phyloP scores from a whole-genome alignment of 2,329 filamentous ascomycete species.

The Didymella exigua region DNA sequence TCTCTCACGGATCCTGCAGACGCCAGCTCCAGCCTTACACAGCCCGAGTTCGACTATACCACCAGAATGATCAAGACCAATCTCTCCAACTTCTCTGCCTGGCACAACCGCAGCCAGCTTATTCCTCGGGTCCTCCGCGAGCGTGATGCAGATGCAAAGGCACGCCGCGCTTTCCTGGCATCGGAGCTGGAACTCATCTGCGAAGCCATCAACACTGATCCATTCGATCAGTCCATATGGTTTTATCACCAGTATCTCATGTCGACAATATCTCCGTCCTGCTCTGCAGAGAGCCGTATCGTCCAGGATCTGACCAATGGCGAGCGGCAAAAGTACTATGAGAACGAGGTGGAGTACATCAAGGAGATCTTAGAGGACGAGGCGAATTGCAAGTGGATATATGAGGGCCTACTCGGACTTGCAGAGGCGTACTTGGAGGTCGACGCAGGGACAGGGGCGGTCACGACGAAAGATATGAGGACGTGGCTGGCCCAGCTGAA shows the following conservation, averaged over 20 bases:
- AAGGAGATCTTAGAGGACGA: constrained; percentile 70
- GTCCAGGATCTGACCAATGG: constrained; percentile 65
- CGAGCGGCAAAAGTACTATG: constrained; percentile 70
- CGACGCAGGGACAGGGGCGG: constrained; percentile 46
- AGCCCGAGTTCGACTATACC: constrained; percentile 87
- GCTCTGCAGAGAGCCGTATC: constrained; percentile 62
- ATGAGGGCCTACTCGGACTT: constrained; percentile 82
- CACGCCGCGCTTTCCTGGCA: constrained; percentile 73
- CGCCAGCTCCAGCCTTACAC: constrained; percentile 64
- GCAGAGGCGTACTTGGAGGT: constrained; percentile 65
- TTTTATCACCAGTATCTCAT: constrained; percentile 94
- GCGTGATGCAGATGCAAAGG: constrained; percentile 65
- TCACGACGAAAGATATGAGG: constrained; percentile 54
- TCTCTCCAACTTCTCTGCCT: constrained; percentile 95
- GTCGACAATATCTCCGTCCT: constrained; percentile 62
- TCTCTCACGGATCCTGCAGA: neutral
- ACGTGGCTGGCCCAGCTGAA: constrained; percentile 67
- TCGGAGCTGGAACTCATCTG: constrained; percentile 77
- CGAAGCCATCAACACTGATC: constrained; percentile 82
- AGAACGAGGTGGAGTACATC: constrained; percentile 74
- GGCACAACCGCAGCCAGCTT: constrained; percentile 87
- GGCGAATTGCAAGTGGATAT: constrained; percentile 83
- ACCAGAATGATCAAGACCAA: constrained; percentile 84
- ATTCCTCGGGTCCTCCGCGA: constrained; percentile 78
- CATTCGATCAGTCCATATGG: constrained; percentile 95